Percentiles rank a stretch among this genome's conserved stretches.
Evolutionary conservation across 2,329 filamentous ascomycete genomes (phyloP).

Genomic region (Paracoccidioides brasiliensis): DNA sequence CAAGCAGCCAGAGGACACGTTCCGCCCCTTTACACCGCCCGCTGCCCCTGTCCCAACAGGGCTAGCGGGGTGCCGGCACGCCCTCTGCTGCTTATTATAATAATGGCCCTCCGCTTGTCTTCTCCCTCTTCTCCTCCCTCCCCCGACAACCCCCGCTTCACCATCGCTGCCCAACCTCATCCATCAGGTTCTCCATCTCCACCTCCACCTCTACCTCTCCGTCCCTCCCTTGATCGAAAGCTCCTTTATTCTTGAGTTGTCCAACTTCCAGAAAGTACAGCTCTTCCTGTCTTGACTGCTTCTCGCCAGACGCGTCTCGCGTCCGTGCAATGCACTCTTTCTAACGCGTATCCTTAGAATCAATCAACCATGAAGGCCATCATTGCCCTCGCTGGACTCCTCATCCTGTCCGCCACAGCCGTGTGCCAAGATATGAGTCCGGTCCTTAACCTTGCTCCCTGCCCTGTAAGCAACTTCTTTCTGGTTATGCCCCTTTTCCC

Average conservation of each 20-base stretch:
- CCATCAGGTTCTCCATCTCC: background rate
- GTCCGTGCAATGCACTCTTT: background rate
- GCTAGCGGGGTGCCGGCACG: background rate
- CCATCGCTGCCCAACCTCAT: background rate
- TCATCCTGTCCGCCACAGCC: background rate
- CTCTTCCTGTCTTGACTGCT: background rate
- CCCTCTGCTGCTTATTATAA: background rate
- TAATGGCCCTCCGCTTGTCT: background rate
- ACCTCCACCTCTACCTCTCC: background rate
- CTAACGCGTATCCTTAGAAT: background rate
- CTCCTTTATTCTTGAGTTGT: background rate
- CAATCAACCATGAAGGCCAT: background rate
- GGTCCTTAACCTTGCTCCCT: background rate
- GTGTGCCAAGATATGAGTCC: background rate
- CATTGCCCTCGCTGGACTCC: background rate
- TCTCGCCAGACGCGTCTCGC: background rate
- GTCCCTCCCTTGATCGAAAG: background rate
- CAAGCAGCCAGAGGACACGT: background rate
- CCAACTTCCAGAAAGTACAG: background rate
- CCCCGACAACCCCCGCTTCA: no score
- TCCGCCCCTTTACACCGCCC: background rate
- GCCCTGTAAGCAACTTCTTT: background rate
- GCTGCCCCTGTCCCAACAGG: background rate
- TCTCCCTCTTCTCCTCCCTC: background rate
- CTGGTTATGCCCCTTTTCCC: background rate